A percentile compares a stretch with the other conserved stretches of the same genome.
Evolutionary conservation across 148 eudicot genomes (phyloP).

Genomic region (Diospyros lotus): DNA sequence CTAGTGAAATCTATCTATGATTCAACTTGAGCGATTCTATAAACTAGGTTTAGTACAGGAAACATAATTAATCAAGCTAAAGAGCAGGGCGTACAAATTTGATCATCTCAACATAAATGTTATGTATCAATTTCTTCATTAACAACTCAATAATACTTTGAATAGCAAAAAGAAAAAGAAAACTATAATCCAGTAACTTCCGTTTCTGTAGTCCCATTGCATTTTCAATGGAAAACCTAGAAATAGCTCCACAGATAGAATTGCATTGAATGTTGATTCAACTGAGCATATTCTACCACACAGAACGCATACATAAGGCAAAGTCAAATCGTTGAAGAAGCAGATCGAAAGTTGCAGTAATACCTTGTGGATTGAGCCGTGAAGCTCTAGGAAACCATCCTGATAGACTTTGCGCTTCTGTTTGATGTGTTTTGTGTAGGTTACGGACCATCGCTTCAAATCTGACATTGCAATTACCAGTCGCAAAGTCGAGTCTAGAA

Average conservation of each 20-base stretch:
- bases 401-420: conserved; percentile 93
- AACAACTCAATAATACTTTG: neutral
- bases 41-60: too few relatives aligned
- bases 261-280: neutral
- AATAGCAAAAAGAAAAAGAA: neutral
- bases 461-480: conserved; percentile 32
- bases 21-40: too few relatives aligned
- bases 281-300: neutral
- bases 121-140: neutral
- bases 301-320: neutral
- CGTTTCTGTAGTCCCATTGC: neutral
- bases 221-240: conserved; percentile 1
- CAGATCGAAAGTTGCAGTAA: neutral
- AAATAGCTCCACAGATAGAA: neutral
- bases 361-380: conserved; percentile 51
- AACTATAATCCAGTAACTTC: neutral
- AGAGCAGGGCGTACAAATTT: neutral
- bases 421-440: conserved; percentile 78
- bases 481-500: neutral
- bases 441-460: conserved; percentile 58
- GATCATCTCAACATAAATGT: neutral
- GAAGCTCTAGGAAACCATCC: conserved; percentile 55
- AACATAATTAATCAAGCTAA: neutral
- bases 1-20: too few relatives aligned
- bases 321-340: neutral